Percentiles rank a stretch among this genome's conserved stretches.
Evolutionary conservation across 441 rosid species (phyloP).

Genomic region (Gossypium schwendimanii): DNA sequence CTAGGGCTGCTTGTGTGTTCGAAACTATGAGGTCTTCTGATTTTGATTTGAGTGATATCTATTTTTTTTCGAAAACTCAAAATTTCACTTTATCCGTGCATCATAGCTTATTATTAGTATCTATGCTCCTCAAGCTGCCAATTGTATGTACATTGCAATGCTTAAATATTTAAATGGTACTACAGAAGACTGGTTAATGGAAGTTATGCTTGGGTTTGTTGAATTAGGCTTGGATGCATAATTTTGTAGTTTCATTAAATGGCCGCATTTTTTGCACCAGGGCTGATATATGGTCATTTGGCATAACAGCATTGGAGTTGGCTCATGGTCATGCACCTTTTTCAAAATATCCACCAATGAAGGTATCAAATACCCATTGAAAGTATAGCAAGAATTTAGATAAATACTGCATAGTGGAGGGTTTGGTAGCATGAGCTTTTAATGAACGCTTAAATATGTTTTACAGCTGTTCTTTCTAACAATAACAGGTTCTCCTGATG

Average conservation of each 20-base stretch:
- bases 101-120: not conserved
- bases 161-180: not conserved
- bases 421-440: not conserved
- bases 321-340: conserved; percentile 99
- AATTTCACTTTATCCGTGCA: not conserved
- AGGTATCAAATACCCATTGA: conserved; percentile 45
- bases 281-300: conserved; percentile 99
- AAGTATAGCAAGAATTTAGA: conserved; percentile 13
- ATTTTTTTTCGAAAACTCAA: not conserved
- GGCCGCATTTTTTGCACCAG: conserved; percentile 37
- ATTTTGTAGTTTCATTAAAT: conserved; percentile 20
- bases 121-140: not conserved
- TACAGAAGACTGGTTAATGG: not conserved
- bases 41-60: not conserved
- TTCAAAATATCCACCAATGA: conserved; percentile 98
- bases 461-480: not conserved
- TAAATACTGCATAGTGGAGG: not conserved
- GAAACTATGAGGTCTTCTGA: not conserved
- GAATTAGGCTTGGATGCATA: not conserved
- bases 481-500: conserved; percentile 83
- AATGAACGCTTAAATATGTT: not conserved
- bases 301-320: conserved; percentile 95
- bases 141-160: not conserved
- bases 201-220: not conserved
- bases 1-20: not conserved